Conservation (phyloP, 805 yeast genomes). For the Suhomyces sp. region DNA sequence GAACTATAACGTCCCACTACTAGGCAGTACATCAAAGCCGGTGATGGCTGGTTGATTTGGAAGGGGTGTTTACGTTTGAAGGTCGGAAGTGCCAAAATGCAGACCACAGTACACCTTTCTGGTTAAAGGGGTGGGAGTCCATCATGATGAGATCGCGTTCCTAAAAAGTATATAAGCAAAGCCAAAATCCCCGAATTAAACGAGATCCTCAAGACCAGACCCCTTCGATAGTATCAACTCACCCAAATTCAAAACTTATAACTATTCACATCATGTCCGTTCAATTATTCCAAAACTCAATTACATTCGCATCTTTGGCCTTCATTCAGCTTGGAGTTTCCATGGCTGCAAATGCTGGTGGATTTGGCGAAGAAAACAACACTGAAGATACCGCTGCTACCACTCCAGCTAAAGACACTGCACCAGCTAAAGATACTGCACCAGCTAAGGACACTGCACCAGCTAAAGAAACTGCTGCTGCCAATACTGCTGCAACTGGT, state of each 20-base stretch:
- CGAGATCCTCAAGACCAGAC: too few relatives aligned
- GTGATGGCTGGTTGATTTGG: slow-evolving; percentile 3
- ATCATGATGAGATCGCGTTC: too few relatives aligned
- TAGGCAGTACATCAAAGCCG: too few relatives aligned
- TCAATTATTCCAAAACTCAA: slow-evolving; percentile 8
- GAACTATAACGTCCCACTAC: too few relatives aligned
- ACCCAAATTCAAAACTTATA: background rate
- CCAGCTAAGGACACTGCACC: slow-evolving; percentile 5
- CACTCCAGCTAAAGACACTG: slow-evolving; percentile 1
- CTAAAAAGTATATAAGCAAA: background rate
- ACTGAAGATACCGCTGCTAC: slow-evolving; percentile 8
- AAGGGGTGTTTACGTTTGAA: slow-evolving; percentile 3
- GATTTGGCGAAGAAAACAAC: slow-evolving; percentile 12
- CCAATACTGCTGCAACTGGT: slow-evolving; percentile 5
- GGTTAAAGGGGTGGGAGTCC: too few relatives aligned
- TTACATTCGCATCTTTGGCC: slow-evolving; percentile 6
- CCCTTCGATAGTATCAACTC: too few relatives aligned
- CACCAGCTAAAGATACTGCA: slow-evolving; percentile 4
- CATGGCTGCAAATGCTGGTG: slow-evolving; percentile 10
- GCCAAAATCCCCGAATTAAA: background rate
- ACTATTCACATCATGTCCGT: slow-evolving; percentile 15
- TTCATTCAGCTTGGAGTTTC: slow-evolving; percentile 7
- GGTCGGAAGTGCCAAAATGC: too few relatives aligned
- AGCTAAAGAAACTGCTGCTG: slow-evolving; percentile 3
- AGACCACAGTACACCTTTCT: too few relatives aligned